A percentile compares a stretch with the other conserved stretches of the same genome.
Evolutionary conservation across 139 green algal genomes (phyloP).

Genomic region (Raphidocelis subcapitata): DNA sequence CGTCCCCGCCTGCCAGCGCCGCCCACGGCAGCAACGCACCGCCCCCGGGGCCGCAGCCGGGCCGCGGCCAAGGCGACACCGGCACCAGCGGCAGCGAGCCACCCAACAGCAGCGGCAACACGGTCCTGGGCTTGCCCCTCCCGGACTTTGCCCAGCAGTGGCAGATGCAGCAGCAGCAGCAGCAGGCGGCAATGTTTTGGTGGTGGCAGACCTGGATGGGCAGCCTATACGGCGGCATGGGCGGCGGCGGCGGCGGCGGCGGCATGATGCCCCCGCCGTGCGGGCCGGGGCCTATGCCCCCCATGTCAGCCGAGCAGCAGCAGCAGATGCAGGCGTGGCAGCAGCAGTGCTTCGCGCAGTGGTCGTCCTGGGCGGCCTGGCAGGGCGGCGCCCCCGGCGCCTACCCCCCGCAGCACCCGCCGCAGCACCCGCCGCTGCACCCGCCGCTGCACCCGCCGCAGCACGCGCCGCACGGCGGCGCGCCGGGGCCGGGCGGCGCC

Average conservation of each 20-base stretch:
- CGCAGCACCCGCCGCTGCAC: slow-evolving; percentile 3
- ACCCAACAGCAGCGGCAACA: slow-evolving; percentile 1
- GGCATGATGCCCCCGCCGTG: no score
- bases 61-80: background rate
- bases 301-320: slow-evolving; percentile 2
- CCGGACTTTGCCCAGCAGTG: slow-evolving; percentile 48
- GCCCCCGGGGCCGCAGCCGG: background rate
- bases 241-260: background rate
- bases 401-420: background rate
- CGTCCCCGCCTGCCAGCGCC: background rate
- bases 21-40: background rate
- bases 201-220: slow-evolving; percentile 44
- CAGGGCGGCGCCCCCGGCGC: background rate
- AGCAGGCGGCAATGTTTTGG: slow-evolving; percentile 41
- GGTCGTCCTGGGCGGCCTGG: slow-evolving; percentile 6
- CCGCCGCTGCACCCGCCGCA: background rate
- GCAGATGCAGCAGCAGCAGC: slow-evolving; percentile 43
- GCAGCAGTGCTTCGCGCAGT: background rate
- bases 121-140: slow-evolving; percentile 41
- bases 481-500: background rate
- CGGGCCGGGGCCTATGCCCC: background rate
- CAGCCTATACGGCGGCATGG: slow-evolving; percentile 26
- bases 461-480: slow-evolving; percentile 1
- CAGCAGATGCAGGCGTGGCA: slow-evolving; percentile 5
- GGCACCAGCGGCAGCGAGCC: background rate